Evolutionary conservation across 306 rosid species (phyloP).

Genomic region (Astragalus glycyphyllos): DNA sequence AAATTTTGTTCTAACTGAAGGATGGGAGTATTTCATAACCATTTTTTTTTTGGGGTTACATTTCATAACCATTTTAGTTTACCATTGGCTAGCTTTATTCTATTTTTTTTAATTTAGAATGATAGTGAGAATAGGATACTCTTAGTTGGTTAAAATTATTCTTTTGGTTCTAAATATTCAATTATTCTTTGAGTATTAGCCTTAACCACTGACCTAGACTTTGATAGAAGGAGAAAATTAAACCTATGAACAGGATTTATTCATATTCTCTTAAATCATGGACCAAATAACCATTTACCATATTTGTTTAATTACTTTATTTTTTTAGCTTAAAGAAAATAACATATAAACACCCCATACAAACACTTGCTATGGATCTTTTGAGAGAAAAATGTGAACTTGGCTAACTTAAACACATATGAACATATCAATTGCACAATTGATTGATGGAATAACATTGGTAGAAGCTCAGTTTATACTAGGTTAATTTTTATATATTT

Average conservation of each 20-base stretch:
- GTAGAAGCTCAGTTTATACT: not conserved
- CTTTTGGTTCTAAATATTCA: not conserved
- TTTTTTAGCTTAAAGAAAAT: not conserved
- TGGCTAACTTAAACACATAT: not conserved
- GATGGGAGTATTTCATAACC: not conserved
- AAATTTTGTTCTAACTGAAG: not conserved
- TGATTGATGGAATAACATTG: not conserved
- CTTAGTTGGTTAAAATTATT: not conserved
- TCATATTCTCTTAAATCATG: conserved; percentile 31
- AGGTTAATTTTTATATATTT: not conserved
- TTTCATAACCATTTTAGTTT: not conserved
- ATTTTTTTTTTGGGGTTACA: too few species aligned
- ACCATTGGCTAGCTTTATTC: conserved; percentile 9
- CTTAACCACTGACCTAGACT: not conserved
- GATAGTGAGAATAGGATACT: not conserved
- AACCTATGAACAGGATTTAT: conserved; percentile 20
- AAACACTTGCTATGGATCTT: not conserved
- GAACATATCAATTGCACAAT: not conserved
- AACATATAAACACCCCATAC: too few species aligned
- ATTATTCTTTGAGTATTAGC: conserved; percentile 23
- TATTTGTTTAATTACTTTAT: conserved; percentile 9
- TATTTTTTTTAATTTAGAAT: not conserved
- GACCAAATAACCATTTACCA: conserved; percentile 26
- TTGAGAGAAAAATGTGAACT: conserved; percentile 8
- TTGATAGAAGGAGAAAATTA: conserved; percentile 12